Evolutionary conservation across 2,329 filamentous ascomycete genomes (phyloP).

Genomic region (Claviceps sp.): DNA sequence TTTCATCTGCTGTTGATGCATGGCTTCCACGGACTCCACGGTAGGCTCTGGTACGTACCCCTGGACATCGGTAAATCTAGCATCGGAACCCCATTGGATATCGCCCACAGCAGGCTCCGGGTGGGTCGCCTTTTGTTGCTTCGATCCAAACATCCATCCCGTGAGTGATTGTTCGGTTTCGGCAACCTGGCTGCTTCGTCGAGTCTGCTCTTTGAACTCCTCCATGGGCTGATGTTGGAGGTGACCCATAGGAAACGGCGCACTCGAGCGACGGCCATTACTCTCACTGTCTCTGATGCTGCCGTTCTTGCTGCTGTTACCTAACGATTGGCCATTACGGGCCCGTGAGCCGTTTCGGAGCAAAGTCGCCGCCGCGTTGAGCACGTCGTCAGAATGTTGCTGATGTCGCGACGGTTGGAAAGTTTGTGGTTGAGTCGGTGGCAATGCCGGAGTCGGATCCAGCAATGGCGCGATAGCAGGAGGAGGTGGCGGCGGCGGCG

Average conservation of each 20-base stretch:
- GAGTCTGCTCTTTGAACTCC: constrained; percentile 27
- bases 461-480: background rate
- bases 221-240: constrained; percentile 29
- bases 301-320: constrained; percentile 5
- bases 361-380: constrained; percentile 40
- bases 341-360: constrained; percentile 28
- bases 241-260: constrained; percentile 24
- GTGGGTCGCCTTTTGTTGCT: constrained; percentile 15
- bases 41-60: constrained; percentile 44
- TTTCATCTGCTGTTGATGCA: constrained; percentile 41
- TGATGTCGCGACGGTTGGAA: constrained; percentile 5
- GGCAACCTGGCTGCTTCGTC: constrained; percentile 17
- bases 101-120: constrained; percentile 27
- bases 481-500: constrained; percentile 18
- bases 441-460: background rate
- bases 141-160: constrained; percentile 27
- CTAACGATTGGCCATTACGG: background rate
- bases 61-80: constrained; percentile 43
- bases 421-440: constrained; percentile 9
- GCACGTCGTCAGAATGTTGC: constrained; percentile 37
- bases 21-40: constrained; percentile 43
- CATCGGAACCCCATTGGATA: constrained; percentile 56
- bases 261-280: constrained; percentile 14
- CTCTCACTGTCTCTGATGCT: constrained; percentile 15
- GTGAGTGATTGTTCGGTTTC: constrained; percentile 25